Percentiles rank a stretch among this genome's conserved stretches.
Conservation (phyloP, 2,329 filamentous ascomycete genomes). For the Aspergillus fumigatiaffinis region DNA sequence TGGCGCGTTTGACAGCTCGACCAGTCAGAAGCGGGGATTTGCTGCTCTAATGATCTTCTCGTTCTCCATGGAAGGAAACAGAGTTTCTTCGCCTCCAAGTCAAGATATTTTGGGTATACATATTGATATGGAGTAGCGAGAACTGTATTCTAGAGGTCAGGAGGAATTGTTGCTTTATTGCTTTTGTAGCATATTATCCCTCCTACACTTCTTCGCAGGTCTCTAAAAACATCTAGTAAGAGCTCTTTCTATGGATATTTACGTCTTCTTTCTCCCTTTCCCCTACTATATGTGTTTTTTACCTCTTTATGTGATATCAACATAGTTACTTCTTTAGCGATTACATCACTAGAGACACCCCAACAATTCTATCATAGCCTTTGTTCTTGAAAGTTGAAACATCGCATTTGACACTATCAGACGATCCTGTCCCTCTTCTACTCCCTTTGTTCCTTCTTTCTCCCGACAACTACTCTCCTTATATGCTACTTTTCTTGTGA, state of each 20-base stretch:
- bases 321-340: background rate
- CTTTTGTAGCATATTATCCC: background rate
- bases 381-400: background rate
- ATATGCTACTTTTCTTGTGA: background rate
- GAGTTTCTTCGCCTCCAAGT: background rate
- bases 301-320: background rate
- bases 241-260: background rate
- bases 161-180: background rate
- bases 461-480: constrained; percentile 5
- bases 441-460: background rate
- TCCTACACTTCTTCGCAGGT: background rate
- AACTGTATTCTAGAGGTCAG: no score
- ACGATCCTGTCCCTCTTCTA: background rate
- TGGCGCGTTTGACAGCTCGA: background rate
- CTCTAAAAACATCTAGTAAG: no score
- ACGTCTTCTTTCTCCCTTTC: background rate
- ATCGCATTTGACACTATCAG: background rate
- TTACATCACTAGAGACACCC: constrained; percentile 2
- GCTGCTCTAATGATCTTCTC: background rate
- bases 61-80: background rate
- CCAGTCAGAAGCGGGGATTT: background rate
- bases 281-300: background rate
- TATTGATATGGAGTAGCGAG: background rate
- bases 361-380: background rate
- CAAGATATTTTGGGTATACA: background rate